Percentiles rank a stretch among this genome's conserved stretches.
Evolutionary conservation across 805 yeast species (phyloP).

Genomic region (Teunomyces kruisii): DNA sequence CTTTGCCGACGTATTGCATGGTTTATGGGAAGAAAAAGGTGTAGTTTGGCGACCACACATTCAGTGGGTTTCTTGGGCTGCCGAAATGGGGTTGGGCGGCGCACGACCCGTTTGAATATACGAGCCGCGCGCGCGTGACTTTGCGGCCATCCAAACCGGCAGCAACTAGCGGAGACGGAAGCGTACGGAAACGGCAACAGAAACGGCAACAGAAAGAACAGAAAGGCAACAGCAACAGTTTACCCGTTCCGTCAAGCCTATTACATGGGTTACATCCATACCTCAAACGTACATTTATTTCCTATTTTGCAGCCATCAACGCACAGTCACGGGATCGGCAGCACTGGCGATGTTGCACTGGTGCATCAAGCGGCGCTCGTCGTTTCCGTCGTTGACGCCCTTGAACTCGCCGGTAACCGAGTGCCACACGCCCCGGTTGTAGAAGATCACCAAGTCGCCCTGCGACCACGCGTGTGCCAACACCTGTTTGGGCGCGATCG

Average conservation of each 20-base stretch:
- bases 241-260: too few relatives aligned
- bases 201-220: too few relatives aligned
- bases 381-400: constrained; percentile 47
- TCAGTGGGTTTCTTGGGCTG: too few relatives aligned
- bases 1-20: constrained; percentile 97
- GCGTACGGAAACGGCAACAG: too few relatives aligned
- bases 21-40: not conserved
- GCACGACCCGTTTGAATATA: too few relatives aligned
- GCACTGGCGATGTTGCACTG: constrained; percentile 92
- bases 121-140: not conserved
- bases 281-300: too few relatives aligned
- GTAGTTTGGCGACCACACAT: not conserved
- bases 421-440: constrained; percentile 89
- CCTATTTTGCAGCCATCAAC: not conserved
- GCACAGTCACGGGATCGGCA: constrained; percentile 49
- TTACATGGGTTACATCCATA: too few relatives aligned
- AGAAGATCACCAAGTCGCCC: constrained; percentile 86
- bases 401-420: constrained; percentile 86
- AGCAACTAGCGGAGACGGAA: too few relatives aligned
- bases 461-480: constrained; percentile 81
- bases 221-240: too few relatives aligned
- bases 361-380: constrained; percentile 84
- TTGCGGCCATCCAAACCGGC: too few relatives aligned
- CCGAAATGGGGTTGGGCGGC: too few relatives aligned
- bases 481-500: constrained; percentile 69